Evolutionary conservation across 306 rosid species (phyloP), one percentile per base, ranked within the genome.

Genomic region (Acacia crassicarpa): DNA sequence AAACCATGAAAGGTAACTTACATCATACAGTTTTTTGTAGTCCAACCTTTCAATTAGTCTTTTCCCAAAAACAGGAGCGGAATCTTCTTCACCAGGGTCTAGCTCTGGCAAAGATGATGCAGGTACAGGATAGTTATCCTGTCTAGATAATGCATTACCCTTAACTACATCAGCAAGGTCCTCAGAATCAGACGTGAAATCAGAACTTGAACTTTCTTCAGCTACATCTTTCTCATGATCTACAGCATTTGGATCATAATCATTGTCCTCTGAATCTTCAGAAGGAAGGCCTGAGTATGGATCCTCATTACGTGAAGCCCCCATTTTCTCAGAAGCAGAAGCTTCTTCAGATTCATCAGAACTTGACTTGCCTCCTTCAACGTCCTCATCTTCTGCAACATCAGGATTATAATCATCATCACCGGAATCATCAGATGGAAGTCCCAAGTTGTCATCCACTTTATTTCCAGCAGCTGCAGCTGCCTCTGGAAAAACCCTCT

Each of bases 401-500:
- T 88, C 84, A 71, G 99, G 98, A 78, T 93, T 90, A 81, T 89
- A 96, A 81, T 96, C 99, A 85, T 85, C 91, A 75, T 95, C 99
- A 59, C 83, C 98, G 41, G 97, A 96, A 83, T 96, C 98, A 73
- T 93, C 99, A 69, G 99, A 93, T 81, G 94, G 92, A 76, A 93
- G 91, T 77, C 91, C 92, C 82, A 73, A 81, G 85, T 89, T 81
- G 72, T 62, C 75, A 78, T 92, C 92, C 85, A 68, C 88, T 77
- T 88, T 88, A 70, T 82, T 88, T 76, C 90, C 93, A 54, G 91
- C 83, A 77, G 91, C 87, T 23, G 84, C 85, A 22, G 97, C 97
- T 73, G 92, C 99, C 90, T 96, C 99, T 33, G 97, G 97, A 84
- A 90, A 96, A 69, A 96, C 91, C 84, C 89, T 96, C 99, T 96